Evolutionary conservation across 164 flowering plant species (phyloP), one percentile per base, ranked within the genome.

Genomic region (Aristolochia contorta): DNA sequence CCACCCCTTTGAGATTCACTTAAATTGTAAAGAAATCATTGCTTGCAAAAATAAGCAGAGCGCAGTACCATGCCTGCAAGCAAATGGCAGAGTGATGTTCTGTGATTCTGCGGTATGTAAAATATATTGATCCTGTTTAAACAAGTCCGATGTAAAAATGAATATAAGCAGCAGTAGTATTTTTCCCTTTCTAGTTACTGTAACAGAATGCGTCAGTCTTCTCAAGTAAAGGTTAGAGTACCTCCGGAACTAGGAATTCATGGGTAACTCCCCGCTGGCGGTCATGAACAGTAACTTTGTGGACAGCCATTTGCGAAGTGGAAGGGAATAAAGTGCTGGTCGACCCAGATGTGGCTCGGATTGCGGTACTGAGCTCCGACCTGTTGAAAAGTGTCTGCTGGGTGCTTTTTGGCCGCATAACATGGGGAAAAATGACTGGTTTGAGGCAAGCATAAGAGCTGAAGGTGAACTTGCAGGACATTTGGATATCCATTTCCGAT

Each of bases 11-110:
- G 43, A 37, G 9, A 37, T 37, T n/a, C n/a, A 10, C 7, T 37
- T 37, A 37, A 37, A 6, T 37, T 8, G 9, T 37, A 37, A 37
- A 37, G 43, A 37, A 37, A 37, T 4, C 43, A 37, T 37, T 37
- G 0, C 12, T 37, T 10, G 43, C 43, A 37, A 37, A 37, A 37
- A 37, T 8, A 54, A 57, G 19, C 24, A 57, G 25, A 62, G 68
- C 58, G 61, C 67, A 73, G 66, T 87, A 92, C 98, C 98, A 67
- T 92, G 98, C 84, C 98, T 87, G 84, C 98, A 92, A 78, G 98
- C 96, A 68, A 92, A 92, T 18, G 98, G 98, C 59, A 92, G 84
- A 2, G 81, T 16, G 46, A 92, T 87, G 63, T 83, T 64, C 76
- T 92, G 98, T 63, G 83, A 57, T 66, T 92, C 98, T 14, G 96